Base-by-base conservation (phyloP, 768 basidiomycete genomes). In the Lactarius quietus region DNA sequence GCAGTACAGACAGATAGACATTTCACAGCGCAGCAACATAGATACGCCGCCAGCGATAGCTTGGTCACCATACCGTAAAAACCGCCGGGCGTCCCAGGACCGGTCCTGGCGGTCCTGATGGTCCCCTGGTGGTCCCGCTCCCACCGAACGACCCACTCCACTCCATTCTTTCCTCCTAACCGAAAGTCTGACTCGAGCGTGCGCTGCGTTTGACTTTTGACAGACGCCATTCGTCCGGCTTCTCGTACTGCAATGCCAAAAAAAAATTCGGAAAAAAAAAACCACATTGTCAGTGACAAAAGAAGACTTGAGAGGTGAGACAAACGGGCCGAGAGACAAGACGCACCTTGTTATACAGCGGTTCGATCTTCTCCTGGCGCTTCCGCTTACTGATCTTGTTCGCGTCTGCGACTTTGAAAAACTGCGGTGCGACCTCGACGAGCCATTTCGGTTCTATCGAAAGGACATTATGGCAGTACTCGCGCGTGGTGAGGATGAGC, bases 371-470 rank as follows among this genome's bases (percentile, higher is more conserved):
- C 81, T 96, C 95, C 75, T 94, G 90, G 76, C 84, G 87, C 82
- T 97, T 98, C 70, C 94, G 85, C 77, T 95, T 96, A 73, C 92
- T 95, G 78, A 98, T 96, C 78, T 97, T 98, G 79, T 95, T 95
- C 60, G 86, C 91, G 76, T 98, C 97, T 3, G 96, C 95, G 52
- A 99, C 94, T 77, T 92, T 93, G 89, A 98, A 99, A 83, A 97
- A 98, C 66, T 95, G 94, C 1, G 97, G 96, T 8, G 96, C 97
- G 28, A 96, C 95, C 73, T 99, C 95, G 20, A 95, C 92, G 9
- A 98, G 85, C 97, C 96, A 99, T 75, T 97, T 97, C 5, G 97
- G 96, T 74, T 99, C 97, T 65, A 99, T 84, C 1, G 93, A 92
- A 0, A 94, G 96, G 52, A 98, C 93, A 61, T 92, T 94, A 71